Percentiles rank a stretch among this genome's conserved stretches.
Evolutionary conservation across 2,329 filamentous ascomycete genomes (phyloP).

Genomic region (Stachybotrys chlorohalonatus): DNA sequence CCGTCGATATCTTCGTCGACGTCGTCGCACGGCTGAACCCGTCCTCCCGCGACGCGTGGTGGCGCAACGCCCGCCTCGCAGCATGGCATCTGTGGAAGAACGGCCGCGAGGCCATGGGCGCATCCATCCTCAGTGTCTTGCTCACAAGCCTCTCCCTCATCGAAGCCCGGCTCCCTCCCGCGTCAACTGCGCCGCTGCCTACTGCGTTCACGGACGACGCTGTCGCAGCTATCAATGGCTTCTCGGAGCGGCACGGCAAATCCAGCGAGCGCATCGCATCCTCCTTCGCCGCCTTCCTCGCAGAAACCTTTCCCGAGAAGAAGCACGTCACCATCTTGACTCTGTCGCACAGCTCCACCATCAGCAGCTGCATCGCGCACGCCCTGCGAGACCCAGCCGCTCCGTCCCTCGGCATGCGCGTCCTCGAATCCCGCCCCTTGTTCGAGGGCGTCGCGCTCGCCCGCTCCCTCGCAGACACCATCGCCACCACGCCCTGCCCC

Average conservation of each 20-base stretch:
- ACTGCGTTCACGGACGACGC: constrained; percentile 7
- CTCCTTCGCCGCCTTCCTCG: constrained; percentile 25
- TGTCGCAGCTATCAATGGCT: constrained; percentile 8
- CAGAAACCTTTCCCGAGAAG: constrained; percentile 9
- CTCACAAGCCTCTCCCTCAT: constrained; percentile 34
- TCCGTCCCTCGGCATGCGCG: constrained; percentile 40
- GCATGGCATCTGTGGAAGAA: constrained; percentile 59
- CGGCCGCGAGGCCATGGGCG: constrained; percentile 57
- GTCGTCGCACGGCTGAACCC: constrained; percentile 27
- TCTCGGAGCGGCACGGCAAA: constrained; percentile 10
- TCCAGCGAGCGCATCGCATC: constrained; percentile 20
- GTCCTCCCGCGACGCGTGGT: constrained; percentile 34
- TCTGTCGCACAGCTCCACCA: constrained; percentile 54
- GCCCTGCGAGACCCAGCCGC: constrained; percentile 22
- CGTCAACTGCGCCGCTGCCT: not conserved
- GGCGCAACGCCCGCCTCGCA: constrained; percentile 43
- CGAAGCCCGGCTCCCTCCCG: constrained; percentile 17
- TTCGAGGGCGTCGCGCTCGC: constrained; percentile 56
- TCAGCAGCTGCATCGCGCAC: constrained; percentile 37
- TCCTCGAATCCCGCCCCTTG: constrained; percentile 59
- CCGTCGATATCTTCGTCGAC: constrained; percentile 39
- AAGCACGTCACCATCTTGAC: constrained; percentile 43
- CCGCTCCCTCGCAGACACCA: constrained; percentile 33
- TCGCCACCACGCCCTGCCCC: not conserved
- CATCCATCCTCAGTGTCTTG: constrained; percentile 44